Evolutionary conservation across 2,329 filamentous ascomycete species (phyloP).

Genomic region (Exophiala lecanii-corni): DNA sequence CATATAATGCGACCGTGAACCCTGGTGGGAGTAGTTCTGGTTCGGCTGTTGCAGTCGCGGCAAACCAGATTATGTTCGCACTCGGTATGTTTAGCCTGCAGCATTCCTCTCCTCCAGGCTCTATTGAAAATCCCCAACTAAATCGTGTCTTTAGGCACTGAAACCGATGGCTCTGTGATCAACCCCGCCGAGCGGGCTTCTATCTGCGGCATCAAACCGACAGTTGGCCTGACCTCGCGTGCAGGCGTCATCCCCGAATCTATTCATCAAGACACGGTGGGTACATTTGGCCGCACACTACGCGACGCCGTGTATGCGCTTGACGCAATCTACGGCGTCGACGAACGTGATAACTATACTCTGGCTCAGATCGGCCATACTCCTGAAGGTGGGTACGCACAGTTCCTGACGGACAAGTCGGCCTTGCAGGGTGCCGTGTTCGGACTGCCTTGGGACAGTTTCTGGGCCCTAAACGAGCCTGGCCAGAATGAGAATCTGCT

Average conservation of each 20-base stretch:
- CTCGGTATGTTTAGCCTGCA: conserved; percentile 36
- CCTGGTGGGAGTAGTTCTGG: conserved; percentile 68
- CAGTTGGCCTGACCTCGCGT: conserved; percentile 66
- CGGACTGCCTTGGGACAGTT: conserved; percentile 66
- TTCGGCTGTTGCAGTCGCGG: conserved; percentile 59
- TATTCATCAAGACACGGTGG: conserved; percentile 64
- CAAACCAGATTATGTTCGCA: conserved; percentile 59
- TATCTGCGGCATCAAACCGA: conserved; percentile 71
- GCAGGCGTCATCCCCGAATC: conserved; percentile 61
- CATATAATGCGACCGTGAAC: conserved; percentile 65
- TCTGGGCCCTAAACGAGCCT: conserved; percentile 60
- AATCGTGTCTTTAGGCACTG: too few species aligned
- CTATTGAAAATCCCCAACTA: too few species aligned
- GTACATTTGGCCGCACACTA: conserved; percentile 63
- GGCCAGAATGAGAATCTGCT: conserved; percentile 54
- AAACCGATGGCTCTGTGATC: conserved; percentile 70
- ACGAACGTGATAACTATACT: conserved; percentile 63
- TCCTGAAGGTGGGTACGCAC: conserved; percentile 53
- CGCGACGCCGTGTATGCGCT: conserved; percentile 63
- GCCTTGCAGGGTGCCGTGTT: conserved; percentile 60
- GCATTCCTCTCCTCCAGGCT: too few species aligned
- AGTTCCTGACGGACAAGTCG: conserved; percentile 51
- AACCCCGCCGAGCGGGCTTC: conserved; percentile 66
- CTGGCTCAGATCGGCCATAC: conserved; percentile 52
- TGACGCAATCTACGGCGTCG: conserved; percentile 63